Evolutionary conservation across 2,329 filamentous ascomycete species (phyloP).

Genomic region (Aspergillus transmontanensis): DNA sequence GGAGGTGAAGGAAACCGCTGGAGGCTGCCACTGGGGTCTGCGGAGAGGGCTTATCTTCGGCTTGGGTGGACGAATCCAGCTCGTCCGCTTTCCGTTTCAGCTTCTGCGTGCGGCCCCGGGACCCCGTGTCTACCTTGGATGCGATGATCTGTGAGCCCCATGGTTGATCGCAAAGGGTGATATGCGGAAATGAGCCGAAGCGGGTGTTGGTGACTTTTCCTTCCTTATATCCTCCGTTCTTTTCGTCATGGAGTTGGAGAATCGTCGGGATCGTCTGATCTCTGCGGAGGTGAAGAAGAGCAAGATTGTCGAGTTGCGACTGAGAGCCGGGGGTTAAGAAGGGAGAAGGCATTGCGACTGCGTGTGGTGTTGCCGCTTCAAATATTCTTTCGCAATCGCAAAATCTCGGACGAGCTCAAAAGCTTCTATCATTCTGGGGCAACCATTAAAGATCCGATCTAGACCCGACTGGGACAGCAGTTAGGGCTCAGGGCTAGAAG

Average conservation of each 20-base stretch:
- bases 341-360: slow-evolving; percentile 59
- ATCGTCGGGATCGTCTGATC: slow-evolving; percentile 80
- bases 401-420: background rate
- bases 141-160: slow-evolving; percentile 94
- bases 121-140: slow-evolving; percentile 87
- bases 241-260: slow-evolving; percentile 63
- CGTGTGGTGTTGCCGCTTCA: background rate
- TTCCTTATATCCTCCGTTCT: slow-evolving; percentile 72
- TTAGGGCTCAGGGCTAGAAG: background rate
- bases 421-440: slow-evolving; percentile 3
- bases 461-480: background rate
- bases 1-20: slow-evolving; percentile 52
- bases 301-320: slow-evolving; percentile 68
- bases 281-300: slow-evolving; percentile 84
- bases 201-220: slow-evolving; percentile 85
- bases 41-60: slow-evolving; percentile 20
- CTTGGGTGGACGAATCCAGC: slow-evolving; percentile 37
- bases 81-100: slow-evolving; percentile 52
- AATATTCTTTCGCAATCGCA: background rate
- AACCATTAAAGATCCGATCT: background rate
- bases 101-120: slow-evolving; percentile 74
- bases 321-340: slow-evolving; percentile 72
- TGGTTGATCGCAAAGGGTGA: slow-evolving; percentile 72
- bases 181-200: slow-evolving; percentile 88
- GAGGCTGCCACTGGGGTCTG: slow-evolving; percentile 41